Evolutionary conservation across 2,329 filamentous ascomycete species (phyloP).

Genomic region (Polytolypa hystricis): DNA sequence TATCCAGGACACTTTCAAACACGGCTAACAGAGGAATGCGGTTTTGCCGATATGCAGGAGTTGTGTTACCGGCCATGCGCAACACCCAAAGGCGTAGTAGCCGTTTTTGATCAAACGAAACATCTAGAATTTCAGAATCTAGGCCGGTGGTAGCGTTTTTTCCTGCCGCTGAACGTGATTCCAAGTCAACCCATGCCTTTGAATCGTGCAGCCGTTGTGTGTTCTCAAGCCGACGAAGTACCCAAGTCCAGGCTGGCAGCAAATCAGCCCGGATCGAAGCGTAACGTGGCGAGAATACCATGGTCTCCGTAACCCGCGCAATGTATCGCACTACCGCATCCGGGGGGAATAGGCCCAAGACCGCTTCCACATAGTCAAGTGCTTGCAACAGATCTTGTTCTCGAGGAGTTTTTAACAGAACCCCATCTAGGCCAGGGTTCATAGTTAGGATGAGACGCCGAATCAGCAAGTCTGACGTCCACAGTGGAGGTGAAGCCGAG

Average conservation of each 20-base stretch:
- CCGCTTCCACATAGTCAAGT: not conserved
- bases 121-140: not conserved
- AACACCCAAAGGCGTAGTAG: not conserved
- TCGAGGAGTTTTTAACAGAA: not conserved
- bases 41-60: too few relatives aligned
- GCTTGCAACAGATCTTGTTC: not conserved
- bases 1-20: too few relatives aligned
- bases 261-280: constrained; percentile 10
- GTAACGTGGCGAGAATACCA: constrained; percentile 16
- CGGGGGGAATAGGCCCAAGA: constrained; percentile 15
- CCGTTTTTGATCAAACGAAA: not conserved
- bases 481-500: constrained; percentile 6
- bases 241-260: constrained; percentile 23
- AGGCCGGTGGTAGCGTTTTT: not conserved
- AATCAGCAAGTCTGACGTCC: constrained; percentile 20
- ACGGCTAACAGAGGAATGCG: too few relatives aligned
- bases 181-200: not conserved
- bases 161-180: not conserved
- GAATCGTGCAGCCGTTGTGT: too few relatives aligned
- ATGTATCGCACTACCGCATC: constrained; percentile 20
- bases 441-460: constrained; percentile 15
- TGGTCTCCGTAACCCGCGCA: constrained; percentile 22
- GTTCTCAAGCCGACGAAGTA: constrained; percentile 4
- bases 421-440: constrained; percentile 3
- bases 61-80: too few relatives aligned